Conservation (phyloP, 2,329 filamentous ascomycete genomes). For the Chalaropsis thielavioides region DNA sequence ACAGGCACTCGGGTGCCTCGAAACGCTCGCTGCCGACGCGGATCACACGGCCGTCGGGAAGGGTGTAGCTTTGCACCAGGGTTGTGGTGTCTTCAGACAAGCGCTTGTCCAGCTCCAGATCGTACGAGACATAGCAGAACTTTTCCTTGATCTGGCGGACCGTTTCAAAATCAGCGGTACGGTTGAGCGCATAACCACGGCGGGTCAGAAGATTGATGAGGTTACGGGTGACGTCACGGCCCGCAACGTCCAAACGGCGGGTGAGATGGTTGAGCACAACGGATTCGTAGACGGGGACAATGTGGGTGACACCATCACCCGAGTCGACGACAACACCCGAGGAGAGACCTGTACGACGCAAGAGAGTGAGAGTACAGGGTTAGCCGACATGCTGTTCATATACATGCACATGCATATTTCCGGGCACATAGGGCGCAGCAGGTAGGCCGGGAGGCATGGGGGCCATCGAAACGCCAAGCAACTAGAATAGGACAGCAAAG, state of each 20-base stretch:
- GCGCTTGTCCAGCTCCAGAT: slow-evolving; percentile 88
- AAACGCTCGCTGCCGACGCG: slow-evolving; percentile 93
- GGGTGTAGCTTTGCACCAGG: slow-evolving; percentile 90
- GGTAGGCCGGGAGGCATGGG: background rate
- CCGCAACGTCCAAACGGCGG: slow-evolving; percentile 82
- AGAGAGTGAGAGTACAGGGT: background rate
- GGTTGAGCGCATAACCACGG: slow-evolving; percentile 89
- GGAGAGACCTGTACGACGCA: slow-evolving; percentile 47
- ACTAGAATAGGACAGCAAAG: background rate
- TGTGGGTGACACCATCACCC: slow-evolving; percentile 94
- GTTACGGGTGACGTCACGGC: slow-evolving; percentile 95
- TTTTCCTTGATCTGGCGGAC: slow-evolving; percentile 99
- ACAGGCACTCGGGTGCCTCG: slow-evolving; percentile 93
- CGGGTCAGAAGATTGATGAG: slow-evolving; percentile 88
- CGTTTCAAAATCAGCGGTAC: slow-evolving; percentile 97
- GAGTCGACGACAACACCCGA: slow-evolving; percentile 98
- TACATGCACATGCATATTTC: background rate
- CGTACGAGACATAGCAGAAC: slow-evolving; percentile 97
- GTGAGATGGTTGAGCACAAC: slow-evolving; percentile 96
- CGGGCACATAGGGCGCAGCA: background rate
- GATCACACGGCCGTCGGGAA: slow-evolving; percentile 92
- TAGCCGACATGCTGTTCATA: background rate
- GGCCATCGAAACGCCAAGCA: background rate
- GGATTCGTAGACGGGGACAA: slow-evolving; percentile 96
- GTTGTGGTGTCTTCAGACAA: slow-evolving; percentile 96